These are phyloP conservation scores for Spathaspora arborariae DNA, from an alignment of 805 yeast species.

Conservation along the genomic window DNA sequence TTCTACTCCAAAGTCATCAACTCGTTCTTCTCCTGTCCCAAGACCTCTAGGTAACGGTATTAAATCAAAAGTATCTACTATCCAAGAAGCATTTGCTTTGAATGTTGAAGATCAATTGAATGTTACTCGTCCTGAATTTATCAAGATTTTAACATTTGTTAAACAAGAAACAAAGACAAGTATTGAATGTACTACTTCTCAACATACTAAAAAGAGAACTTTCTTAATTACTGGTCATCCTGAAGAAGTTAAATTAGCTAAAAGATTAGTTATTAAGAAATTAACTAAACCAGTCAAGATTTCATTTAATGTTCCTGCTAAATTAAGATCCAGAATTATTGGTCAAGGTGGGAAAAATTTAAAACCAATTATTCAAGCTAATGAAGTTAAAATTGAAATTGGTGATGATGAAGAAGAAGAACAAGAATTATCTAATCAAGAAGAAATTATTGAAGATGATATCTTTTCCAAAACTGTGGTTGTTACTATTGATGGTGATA, in stretches of 20 bases:
- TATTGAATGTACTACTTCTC: constrained; percentile 80
- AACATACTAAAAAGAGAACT: constrained; percentile 71
- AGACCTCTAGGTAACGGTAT: constrained; percentile 11
- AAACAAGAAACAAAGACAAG: constrained; percentile 59
- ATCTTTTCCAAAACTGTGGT: constrained; percentile 55
- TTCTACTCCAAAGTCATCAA: constrained; percentile 12
- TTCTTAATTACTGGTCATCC: constrained; percentile 77
- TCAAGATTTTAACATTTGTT: constrained; percentile 60
- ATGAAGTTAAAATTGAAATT: constrained; percentile 70
- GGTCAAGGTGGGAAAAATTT: constrained; percentile 84
- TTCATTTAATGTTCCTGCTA: constrained; percentile 67
- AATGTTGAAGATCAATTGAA: constrained; percentile 65
- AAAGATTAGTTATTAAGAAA: constrained; percentile 68
- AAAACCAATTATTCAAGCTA: constrained; percentile 69
- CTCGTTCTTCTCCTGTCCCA: constrained; percentile 10
- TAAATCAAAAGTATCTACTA: constrained; percentile 47
- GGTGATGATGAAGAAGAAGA: constrained; percentile 32
- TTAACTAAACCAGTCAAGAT: constrained; percentile 70
- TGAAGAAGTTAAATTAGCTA: constrained; percentile 62
- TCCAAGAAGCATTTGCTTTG: constrained; percentile 79
- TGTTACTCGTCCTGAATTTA: constrained; percentile 60
- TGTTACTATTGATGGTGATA: constrained; percentile 76
- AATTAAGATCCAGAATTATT: constrained; percentile 71
- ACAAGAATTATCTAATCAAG: constrained; percentile 29
- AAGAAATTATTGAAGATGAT: constrained; percentile 35